phyloP scores from a whole-genome alignment of 352 stramenopile species.

The Phytophthora palmivora region DNA sequence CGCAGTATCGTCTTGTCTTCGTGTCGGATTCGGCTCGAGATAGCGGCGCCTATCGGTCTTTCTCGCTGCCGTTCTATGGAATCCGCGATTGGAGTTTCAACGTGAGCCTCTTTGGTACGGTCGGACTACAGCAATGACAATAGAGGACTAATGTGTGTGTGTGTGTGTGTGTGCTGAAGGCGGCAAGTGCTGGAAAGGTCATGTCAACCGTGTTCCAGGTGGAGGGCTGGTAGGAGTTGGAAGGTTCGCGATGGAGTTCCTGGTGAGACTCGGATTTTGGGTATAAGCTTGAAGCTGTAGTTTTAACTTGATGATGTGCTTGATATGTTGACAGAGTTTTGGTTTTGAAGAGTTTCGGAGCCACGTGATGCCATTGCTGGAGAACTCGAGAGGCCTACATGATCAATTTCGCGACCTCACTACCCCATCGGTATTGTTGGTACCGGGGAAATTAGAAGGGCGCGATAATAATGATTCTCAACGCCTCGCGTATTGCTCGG shows the following conservation, averaged over 20 bases:
- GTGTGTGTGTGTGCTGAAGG: slow-evolving; percentile 44
- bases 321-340: slow-evolving; percentile 54
- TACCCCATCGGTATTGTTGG: slow-evolving; percentile 71
- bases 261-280: slow-evolving; percentile 29
- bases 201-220: slow-evolving; percentile 74
- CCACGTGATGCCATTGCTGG: slow-evolving; percentile 68
- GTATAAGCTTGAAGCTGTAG: not conserved
- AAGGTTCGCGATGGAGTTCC: slow-evolving; percentile 65
- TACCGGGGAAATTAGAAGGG: slow-evolving; percentile 64
- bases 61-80: slow-evolving; percentile 81
- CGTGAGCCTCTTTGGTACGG: slow-evolving; percentile 62
- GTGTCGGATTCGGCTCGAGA: slow-evolving; percentile 46
- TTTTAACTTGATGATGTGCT: slow-evolving; percentile 11
- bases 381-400: slow-evolving; percentile 59
- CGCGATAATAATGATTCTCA: slow-evolving; percentile 30
- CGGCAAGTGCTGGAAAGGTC: slow-evolving; percentile 66
- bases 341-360: slow-evolving; percentile 82
- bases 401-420: slow-evolving; percentile 59
- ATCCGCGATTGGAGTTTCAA: slow-evolving; percentile 80
- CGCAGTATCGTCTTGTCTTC: slow-evolving; percentile 80
- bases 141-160: not conserved
- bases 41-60: slow-evolving; percentile 66
- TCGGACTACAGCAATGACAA: not conserved
- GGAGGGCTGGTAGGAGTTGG: slow-evolving; percentile 72
- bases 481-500: slow-evolving; percentile 59